Base-by-base conservation (phyloP, 257 asterid species). In the Plantago elongata region DNA sequence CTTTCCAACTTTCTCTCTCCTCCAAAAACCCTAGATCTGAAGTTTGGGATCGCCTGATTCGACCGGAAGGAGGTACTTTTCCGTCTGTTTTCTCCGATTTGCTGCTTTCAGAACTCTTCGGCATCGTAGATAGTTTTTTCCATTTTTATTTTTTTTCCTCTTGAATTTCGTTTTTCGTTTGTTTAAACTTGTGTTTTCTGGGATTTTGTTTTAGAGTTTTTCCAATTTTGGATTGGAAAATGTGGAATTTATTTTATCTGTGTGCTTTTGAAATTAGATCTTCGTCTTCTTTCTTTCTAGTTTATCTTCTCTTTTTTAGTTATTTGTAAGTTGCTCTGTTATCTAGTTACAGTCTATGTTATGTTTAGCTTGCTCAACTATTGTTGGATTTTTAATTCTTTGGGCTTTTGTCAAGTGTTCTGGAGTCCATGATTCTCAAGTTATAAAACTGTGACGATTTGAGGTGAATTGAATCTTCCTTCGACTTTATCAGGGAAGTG, bases 21-120 rank as follows among this genome's bases (percentile, higher is more conserved):
- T 66, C 79, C 69, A 74, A 34, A 54, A 84, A 74, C 85, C 95
- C 92, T 84, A 84, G 90, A 89, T 68, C 77, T 69, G 71, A 48
- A 74, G 75, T 85, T 74, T 79, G 67, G 48, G 70, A 18, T 60
- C 73, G 55, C 15, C 16, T 14, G 79, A 67, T 79, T 70, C 57
- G 46, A 13, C 13, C 51, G 70, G 9, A 18, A 10, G 46, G 44
- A 12, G 57, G 57, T 48, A 27, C 14, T 44, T 57, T 68, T 18
- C 34, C 51, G 4, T 70, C 37, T 82, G 72, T 57, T 13, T 52
- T 67, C n/a, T 51, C 40, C 16, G 51, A 45, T 27, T 57, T 13
- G 13, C 61, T 52, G 74, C 75, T 70, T 67, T 57, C 68, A 8
- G 12, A 40, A 7, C 0, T 37, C 18, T 5, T 45, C 34, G 16